Evolutionary conservation across 768 basidiomycete species (phyloP).

Genomic region (Strobilomyces echinocephalus): DNA sequence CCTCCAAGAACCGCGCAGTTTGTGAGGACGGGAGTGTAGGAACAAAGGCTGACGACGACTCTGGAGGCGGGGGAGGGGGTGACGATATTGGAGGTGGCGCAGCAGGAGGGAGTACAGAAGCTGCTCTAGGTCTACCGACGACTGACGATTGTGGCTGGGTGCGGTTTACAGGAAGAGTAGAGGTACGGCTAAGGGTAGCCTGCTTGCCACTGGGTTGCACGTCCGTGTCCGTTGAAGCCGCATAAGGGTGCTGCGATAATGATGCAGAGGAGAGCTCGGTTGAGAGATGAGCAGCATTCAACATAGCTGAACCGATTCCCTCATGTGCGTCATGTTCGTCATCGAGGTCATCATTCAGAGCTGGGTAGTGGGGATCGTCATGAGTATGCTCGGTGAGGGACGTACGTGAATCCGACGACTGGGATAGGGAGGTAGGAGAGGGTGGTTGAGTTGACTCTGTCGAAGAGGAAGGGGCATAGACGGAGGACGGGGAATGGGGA

Average conservation of each 20-base stretch:
- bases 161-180: conserved; percentile 33
- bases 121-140: conserved; percentile 45
- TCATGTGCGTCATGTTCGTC: conserved; percentile 39
- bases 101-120: conserved; percentile 59
- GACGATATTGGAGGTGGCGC: conserved; percentile 60
- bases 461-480: conserved; percentile 41
- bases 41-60: conserved; percentile 23
- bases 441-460: conserved; percentile 33
- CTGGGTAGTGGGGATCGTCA: conserved; percentile 30
- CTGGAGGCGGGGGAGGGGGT: conserved; percentile 55
- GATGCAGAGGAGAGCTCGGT: conserved; percentile 25
- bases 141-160: conserved; percentile 20
- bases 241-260: conserved; percentile 47
- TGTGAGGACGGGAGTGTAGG: conserved; percentile 31
- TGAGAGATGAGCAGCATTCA: conserved; percentile 29
- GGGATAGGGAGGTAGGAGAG: conserved; percentile 33
- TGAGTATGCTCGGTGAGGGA: conserved; percentile 37
- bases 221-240: conserved; percentile 37
- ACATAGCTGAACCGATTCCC: conserved; percentile 44
- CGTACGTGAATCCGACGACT: conserved; percentile 46
- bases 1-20: conserved; percentile 32
- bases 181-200: conserved; percentile 29
- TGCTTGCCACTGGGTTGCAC: conserved; percentile 24
- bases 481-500: conserved; percentile 57
- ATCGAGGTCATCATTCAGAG: conserved; percentile 19